phyloP scores from a whole-genome alignment of 495 filamentous ascomycete genomes.

The Aspergillus incahuasiensis region DNA sequence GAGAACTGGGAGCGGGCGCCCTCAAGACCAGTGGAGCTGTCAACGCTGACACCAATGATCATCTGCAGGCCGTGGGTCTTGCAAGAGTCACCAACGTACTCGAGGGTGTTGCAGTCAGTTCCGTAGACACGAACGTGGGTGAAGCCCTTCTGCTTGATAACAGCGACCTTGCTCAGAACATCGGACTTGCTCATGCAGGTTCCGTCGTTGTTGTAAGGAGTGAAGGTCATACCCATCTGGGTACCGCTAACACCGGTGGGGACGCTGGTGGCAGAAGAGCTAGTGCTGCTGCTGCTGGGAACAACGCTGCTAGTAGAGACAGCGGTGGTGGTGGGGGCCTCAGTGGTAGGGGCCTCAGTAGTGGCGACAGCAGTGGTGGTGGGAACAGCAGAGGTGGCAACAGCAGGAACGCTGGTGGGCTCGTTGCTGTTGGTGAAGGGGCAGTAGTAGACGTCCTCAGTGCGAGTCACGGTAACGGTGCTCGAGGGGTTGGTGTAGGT shows the following conservation, averaged over 20 bases:
- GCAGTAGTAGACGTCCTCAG: slow-evolving; percentile 66
- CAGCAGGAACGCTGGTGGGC: slow-evolving; percentile 21
- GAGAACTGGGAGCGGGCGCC: slow-evolving; percentile 61
- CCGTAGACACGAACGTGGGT: slow-evolving; percentile 81
- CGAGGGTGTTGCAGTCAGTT: slow-evolving; percentile 80
- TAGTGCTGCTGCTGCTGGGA: slow-evolving; percentile 15
- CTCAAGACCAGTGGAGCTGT: slow-evolving; percentile 51
- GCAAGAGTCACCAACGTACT: slow-evolving; percentile 65
- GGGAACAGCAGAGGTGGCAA: slow-evolving; percentile 19
- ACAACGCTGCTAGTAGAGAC: slow-evolving; percentile 10
- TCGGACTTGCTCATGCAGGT: slow-evolving; percentile 62
- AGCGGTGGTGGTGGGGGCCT: slow-evolving; percentile 14
- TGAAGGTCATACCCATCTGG: slow-evolving; percentile 90
- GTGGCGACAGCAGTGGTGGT: slow-evolving; percentile 22
- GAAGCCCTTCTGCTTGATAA: slow-evolving; percentile 73
- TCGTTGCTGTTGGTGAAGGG: slow-evolving; percentile 50
- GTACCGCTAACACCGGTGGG: slow-evolving; percentile 30
- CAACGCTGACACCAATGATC: slow-evolving; percentile 84
- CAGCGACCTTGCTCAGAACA: slow-evolving; percentile 59
- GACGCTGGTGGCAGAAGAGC: slow-evolving; percentile 13
- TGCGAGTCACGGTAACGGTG: slow-evolving; percentile 64
- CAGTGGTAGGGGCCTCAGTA: slow-evolving; percentile 8
- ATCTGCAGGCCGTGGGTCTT: slow-evolving; percentile 60
- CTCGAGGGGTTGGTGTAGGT: slow-evolving; percentile 68
- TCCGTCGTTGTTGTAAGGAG: slow-evolving; percentile 62